Evolutionary conservation across 495 filamentous ascomycete species (phyloP).

Genomic region (Penicillium nucicola): DNA sequence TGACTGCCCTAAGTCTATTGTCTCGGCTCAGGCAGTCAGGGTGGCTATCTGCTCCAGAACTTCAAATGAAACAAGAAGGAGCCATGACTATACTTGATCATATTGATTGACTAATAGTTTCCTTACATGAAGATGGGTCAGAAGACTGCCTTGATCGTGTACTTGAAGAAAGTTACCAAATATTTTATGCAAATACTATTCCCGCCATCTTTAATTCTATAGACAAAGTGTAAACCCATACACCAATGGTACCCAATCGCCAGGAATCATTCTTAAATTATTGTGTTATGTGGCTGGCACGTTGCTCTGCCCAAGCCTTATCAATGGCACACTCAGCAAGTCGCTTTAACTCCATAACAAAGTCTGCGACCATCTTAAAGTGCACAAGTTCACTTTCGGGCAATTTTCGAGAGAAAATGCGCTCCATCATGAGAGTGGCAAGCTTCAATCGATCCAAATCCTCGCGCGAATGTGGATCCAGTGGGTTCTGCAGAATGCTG

Average conservation of each 20-base stretch:
- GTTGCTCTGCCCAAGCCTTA: slow-evolving; percentile 35
- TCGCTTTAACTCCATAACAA: slow-evolving; percentile 43
- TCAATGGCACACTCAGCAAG: slow-evolving; percentile 43
- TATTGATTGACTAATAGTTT: slow-evolving; percentile 1
- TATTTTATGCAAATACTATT: too few species aligned
- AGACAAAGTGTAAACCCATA: too few species aligned
- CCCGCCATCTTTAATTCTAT: neutral
- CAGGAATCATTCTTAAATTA: neutral
- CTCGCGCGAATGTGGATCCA: slow-evolving; percentile 39
- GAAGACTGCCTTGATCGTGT: slow-evolving; percentile 14
- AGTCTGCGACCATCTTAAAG: slow-evolving; percentile 45
- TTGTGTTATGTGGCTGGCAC: neutral
- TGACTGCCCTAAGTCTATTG: too few species aligned
- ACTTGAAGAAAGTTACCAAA: neutral
- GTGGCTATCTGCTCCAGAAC: too few species aligned
- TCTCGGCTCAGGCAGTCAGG: too few species aligned
- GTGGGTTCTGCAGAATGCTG: slow-evolving; percentile 47
- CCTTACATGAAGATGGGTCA: too few species aligned
- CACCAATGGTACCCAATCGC: neutral
- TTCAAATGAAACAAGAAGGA: too few species aligned
- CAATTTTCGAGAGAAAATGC: slow-evolving; percentile 37
- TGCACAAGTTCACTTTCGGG: slow-evolving; percentile 42
- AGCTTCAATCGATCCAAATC: slow-evolving; percentile 41
- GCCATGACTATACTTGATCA: too few species aligned
- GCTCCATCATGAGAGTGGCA: slow-evolving; percentile 41